Evolutionary conservation across 2,329 filamentous ascomycete species (phyloP).

Genomic region (Leptosphaerulina australis): DNA sequence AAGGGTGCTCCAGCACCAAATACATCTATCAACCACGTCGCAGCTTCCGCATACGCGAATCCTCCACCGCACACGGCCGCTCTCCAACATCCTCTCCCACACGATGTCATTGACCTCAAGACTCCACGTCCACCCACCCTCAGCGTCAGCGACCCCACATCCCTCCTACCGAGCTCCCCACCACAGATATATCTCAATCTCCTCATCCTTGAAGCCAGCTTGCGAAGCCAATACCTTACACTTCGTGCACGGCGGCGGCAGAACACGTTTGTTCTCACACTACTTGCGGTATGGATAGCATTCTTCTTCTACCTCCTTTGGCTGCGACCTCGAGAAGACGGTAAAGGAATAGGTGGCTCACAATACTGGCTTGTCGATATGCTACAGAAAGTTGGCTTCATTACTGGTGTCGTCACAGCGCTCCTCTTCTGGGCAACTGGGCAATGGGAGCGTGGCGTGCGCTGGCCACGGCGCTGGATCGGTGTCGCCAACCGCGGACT

Average conservation of each 20-base stretch:
- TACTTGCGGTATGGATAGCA: conserved; percentile 79
- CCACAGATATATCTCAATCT: conserved; percentile 98
- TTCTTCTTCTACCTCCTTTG: conserved; percentile 91
- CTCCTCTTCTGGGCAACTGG: conserved; percentile 92
- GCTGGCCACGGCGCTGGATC: conserved; percentile 93
- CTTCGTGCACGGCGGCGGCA: conserved; percentile 86
- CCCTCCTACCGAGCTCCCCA: conserved; percentile 83
- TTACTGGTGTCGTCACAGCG: conserved; percentile 86
- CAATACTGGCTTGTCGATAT: conserved; percentile 97
- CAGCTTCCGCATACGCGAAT: conserved; percentile 37
- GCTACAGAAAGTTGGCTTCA: conserved; percentile 86
- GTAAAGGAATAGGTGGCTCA: conserved; percentile 84
- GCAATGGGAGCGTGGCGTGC: conserved; percentile 92
- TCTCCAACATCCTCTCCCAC: conserved; percentile 22
- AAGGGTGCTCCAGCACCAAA: conserved; percentile 80
- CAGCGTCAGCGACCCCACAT: conserved; percentile 72
- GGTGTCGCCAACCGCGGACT: conserved; percentile 87
- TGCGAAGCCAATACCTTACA: conserved; percentile 91
- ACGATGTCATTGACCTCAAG: conserved; percentile 45
- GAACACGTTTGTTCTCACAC: conserved; percentile 87
- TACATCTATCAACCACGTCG: conserved; percentile 53
- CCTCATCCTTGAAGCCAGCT: conserved; percentile 90
- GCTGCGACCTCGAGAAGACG: conserved; percentile 94
- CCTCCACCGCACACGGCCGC: conserved; percentile 17
- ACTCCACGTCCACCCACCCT: conserved; percentile 49